Evolutionary conservation across 1,284 basidiomycete genomes (phyloP), one percentile per base, ranked within the genome.

Genomic region (Malassezia restricta): DNA sequence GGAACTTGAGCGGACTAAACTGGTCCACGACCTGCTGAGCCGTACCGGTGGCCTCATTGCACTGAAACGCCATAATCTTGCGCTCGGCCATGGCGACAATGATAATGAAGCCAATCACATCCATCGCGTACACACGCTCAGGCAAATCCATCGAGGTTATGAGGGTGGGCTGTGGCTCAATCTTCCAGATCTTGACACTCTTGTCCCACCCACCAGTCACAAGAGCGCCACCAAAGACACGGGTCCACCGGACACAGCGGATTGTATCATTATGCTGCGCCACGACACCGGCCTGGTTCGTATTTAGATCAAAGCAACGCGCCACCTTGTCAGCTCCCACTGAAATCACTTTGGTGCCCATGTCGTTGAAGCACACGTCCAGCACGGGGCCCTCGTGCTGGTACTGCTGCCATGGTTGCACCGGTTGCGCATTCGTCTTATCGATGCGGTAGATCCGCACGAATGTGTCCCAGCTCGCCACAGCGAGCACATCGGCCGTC

Each of bases 131-230:
- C 68, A 87, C 88, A 55, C 89, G 80, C 62, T 96, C 91, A 1
- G 87, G 85, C 14, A 96, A 79, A 56, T 81, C 63, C 30, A 66
- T 39, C 20, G 51, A 47, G 14, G 63, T 61, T 6, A 66, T 59
- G 24, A 54, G 56, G 15, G 62, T 59, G 6, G 62, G 64, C 35
- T 58, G 51, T 8, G 64, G 60, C 38, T 66, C 64, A 38, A 66
- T 52, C 49, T 65, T 67, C 63, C 63, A 67, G 49, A 87, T 85
- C 79, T 87, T 89, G 64, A 91, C 72, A 11, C 84, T 86, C 75
- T 87, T 88, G 73, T 94, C 89, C 88, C 88, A 94, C 48, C 85
- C 85, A 1, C 86, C 88, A 0, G 88, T 91, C 12, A 82, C 84
- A 33, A 89, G 77, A 51, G 87, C 80, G 8, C 84, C 82, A 74